Conservation (phyloP, 164 flowering plant genomes). For the Brasenia schreberi region DNA sequence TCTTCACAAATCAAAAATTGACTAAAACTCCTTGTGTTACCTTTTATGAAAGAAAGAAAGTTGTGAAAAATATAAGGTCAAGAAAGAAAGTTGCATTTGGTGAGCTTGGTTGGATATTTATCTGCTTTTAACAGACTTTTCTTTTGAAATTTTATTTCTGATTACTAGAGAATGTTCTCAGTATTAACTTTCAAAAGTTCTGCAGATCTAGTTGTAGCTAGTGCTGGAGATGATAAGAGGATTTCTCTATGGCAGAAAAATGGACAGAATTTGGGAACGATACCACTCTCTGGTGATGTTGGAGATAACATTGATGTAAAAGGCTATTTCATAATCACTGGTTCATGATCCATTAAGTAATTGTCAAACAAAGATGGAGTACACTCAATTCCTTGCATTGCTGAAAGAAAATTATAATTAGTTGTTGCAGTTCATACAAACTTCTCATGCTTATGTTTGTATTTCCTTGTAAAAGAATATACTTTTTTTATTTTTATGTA, state of each 20-base stretch:
- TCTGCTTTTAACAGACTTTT: no score
- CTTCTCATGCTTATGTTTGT: neutral
- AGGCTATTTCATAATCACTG: neutral
- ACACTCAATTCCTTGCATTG: neutral
- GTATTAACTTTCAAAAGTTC: neutral
- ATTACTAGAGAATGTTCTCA: neutral
- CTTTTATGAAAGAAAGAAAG: no score
- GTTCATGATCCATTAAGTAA: neutral
- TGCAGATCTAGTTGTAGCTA: slow-evolving; percentile 93
- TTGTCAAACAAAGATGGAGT: neutral
- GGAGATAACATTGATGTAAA: slow-evolving; percentile 72
- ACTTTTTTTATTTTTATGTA: no score
- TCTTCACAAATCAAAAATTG: no score
- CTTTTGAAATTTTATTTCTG: neutral
- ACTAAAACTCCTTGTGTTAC: no score
- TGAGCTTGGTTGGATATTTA: no score
- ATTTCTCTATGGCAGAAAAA: slow-evolving; percentile 77
- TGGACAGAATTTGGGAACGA: slow-evolving; percentile 79
- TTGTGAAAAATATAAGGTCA: no score
- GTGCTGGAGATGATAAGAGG: slow-evolving; percentile 90
- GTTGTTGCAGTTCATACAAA: neutral
- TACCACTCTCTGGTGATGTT: slow-evolving; percentile 53
- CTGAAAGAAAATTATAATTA: neutral
- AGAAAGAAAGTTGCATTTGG: no score
- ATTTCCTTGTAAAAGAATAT: neutral